Conservation (phyloP, 225 moss, liverwort and hornwort species). For the Takakia lepidozioides region DNA sequence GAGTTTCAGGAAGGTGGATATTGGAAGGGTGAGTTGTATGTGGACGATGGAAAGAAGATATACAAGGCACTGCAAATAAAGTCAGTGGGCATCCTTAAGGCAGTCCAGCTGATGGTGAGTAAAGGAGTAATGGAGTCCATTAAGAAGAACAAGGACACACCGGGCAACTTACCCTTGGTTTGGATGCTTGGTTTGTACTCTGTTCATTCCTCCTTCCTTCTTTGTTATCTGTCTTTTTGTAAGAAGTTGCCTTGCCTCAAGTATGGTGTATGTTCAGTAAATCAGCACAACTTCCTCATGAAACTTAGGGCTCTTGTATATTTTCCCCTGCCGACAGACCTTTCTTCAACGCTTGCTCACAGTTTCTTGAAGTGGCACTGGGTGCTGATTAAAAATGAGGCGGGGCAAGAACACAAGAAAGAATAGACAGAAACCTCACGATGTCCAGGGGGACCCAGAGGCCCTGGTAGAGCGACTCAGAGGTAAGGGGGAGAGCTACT, state of each 20-base stretch:
- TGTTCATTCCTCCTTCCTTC: not conserved
- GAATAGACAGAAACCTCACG: too few relatives aligned
- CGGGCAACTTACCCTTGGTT: slow-evolving; percentile 68
- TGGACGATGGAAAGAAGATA: slow-evolving; percentile 86
- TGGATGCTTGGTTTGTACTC: slow-evolving; percentile 67
- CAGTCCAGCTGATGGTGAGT: slow-evolving; percentile 44
- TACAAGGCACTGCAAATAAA: slow-evolving; percentile 61
- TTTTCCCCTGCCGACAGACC: too few relatives aligned
- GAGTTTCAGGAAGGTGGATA: slow-evolving; percentile 72
- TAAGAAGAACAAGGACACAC: slow-evolving; percentile 56
- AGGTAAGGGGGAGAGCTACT: too few relatives aligned
- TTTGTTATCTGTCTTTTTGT: not conserved
- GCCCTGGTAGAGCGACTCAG: too few relatives aligned
- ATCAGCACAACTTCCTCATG: too few relatives aligned
- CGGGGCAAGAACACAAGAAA: too few relatives aligned
- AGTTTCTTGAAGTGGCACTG: too few relatives aligned
- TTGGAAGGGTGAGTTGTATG: slow-evolving; percentile 90
- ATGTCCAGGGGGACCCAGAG: too few relatives aligned
- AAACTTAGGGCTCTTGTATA: too few relatives aligned
- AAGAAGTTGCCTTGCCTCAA: not conserved
- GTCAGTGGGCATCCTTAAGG: slow-evolving; percentile 49
- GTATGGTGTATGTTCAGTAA: too few relatives aligned
- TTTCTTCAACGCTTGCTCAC: too few relatives aligned
- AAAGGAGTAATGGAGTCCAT: slow-evolving; percentile 42
- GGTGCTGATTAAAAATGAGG: too few relatives aligned